phyloP scores from a whole-genome alignment of 768 basidiomycete species.

The Mrakia blollopis region DNA sequence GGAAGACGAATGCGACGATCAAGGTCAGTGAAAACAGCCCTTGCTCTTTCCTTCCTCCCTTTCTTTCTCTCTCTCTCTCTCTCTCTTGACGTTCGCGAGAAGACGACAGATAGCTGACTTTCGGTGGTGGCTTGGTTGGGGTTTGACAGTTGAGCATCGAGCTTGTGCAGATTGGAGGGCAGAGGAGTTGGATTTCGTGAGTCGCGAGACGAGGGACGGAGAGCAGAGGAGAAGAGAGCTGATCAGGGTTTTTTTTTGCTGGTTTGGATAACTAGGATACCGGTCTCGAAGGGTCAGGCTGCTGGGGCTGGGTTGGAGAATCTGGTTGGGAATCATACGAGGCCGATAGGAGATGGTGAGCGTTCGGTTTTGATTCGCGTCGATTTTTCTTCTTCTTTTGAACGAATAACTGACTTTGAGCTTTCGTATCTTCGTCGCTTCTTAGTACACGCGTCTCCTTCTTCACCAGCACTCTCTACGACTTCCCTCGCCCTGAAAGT shows the following conservation, averaged over 20 bases:
- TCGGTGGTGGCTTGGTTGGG: constrained; percentile 13
- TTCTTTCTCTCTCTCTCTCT: background rate
- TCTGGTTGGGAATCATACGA: constrained; percentile 46
- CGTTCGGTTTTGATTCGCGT: background rate
- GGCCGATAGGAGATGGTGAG: constrained; percentile 21
- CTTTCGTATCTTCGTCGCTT: background rate
- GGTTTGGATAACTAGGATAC: constrained; percentile 47
- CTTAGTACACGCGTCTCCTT: background rate
- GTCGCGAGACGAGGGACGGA: background rate
- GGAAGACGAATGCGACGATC: constrained; percentile 72
- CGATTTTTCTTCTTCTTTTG: background rate
- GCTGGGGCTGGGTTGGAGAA: constrained; percentile 62
- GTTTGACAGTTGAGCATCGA: constrained; percentile 55
- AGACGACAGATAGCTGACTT: background rate
- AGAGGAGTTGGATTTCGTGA: constrained; percentile 48
- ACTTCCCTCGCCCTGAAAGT: background rate
- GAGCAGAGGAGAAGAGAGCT: background rate
- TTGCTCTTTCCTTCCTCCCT: constrained; percentile 19
- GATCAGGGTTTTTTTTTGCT: background rate
- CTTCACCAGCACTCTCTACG: background rate
- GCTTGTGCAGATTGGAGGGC: constrained; percentile 55
- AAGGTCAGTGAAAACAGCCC: no score
- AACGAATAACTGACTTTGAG: background rate
- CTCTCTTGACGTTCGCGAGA: background rate
- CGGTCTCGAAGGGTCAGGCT: constrained; percentile 67